These are phyloP conservation scores for Cucurbita argyrosperma DNA, from an alignment of 306 rosid species.

Conservation along the genomic window DNA sequence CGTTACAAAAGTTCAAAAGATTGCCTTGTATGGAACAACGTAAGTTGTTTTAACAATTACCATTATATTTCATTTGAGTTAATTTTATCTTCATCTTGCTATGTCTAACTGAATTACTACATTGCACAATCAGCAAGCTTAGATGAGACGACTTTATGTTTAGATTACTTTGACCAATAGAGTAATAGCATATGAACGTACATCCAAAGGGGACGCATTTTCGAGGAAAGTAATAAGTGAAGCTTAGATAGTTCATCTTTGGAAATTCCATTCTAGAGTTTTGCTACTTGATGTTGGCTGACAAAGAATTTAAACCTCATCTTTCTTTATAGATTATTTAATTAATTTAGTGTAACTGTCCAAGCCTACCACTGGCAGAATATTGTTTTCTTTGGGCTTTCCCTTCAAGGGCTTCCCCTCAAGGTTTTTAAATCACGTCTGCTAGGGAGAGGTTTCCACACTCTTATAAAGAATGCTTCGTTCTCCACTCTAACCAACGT, in stretches of 20 bases:
- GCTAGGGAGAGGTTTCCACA: no score
- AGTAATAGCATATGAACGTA: neutral
- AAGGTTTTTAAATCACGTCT: no score
- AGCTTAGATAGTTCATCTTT: neutral
- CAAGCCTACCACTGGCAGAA: no score
- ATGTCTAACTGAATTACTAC: neutral
- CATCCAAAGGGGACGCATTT: neutral
- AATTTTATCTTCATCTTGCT: neutral
- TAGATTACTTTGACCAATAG: neutral
- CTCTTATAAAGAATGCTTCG: no score
- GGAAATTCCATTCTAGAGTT: neutral
- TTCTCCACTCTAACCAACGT: no score
- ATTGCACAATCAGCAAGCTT: neutral
- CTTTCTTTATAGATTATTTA: neutral
- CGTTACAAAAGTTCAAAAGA: constrained; percentile 71
- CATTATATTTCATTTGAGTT: neutral
- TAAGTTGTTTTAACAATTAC: constrained; percentile 24
- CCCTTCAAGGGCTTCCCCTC: no score
- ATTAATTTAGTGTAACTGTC: neutral
- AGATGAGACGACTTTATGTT: neutral
- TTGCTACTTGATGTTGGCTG: neutral
- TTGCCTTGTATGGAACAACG: constrained; percentile 74
- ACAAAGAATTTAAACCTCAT: neutral
- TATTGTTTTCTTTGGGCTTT: no score
- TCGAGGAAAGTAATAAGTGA: neutral